Evolutionary conservation across 169 alveolate genomes (phyloP), one percentile per base, ranked within the genome.

Genomic region (Theileria parva): DNA sequence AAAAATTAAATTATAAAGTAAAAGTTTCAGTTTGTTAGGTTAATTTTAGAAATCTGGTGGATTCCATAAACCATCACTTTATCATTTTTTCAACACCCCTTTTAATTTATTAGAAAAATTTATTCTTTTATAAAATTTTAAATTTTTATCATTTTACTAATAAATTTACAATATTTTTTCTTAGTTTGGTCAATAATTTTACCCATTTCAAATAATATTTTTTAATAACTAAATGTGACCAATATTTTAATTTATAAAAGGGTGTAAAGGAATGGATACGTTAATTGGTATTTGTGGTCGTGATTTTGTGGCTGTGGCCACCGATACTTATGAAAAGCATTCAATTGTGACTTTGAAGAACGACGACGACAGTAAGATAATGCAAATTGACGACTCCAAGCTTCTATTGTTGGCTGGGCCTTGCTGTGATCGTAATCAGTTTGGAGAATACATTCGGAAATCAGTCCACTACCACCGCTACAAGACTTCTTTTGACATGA

Each of bases 381-480:
- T 81, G 71, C 70, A 87, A 72, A 80, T 94, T 63, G 92, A 92
- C 37, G 87, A 87, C 44, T 78, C 91, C 25, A 94, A 94, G 80
- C 75, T 94, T 32, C 79, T 94, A 48, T 79, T 93, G 53, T 70
- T 89, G 60, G 97, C 93, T 11, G 97, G 97, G 13, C 92, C 95
- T 13, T 63, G 85, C 51, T 95, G 95, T n/a, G 97, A 94, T 72
- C 88, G 96, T 55, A 71, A 65, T 44, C 95, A 94, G 75, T 94
- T 94, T 79, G 92, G 95, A 11, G 95, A 93, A 77, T 88, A 73
- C 77, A 92, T 93, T 59, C 72, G 91, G 79, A 86, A 89, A 73
- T 93, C 92, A 48, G 71, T 94, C 78, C 93, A 94, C 59, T 84
- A 79, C 79, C 92, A 91, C 69, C 88, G 86, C 63, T 92, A 80